phyloP scores from a whole-genome alignment of 2,329 filamentous ascomycete genomes.

The Cladosporium sp. region DNA sequence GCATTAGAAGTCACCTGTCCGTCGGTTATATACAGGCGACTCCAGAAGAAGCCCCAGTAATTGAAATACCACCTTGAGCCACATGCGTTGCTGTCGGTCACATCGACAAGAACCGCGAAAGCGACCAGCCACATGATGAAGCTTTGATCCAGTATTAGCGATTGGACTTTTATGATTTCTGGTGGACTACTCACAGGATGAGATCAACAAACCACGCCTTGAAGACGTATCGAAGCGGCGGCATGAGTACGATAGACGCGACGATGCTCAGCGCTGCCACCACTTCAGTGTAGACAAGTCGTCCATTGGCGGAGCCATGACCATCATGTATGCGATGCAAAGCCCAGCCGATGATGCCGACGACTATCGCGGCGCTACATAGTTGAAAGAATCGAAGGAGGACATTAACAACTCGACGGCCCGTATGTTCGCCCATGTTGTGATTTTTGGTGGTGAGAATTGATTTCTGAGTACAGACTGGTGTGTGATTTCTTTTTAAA shows the following conservation, averaged over 20 bases:
- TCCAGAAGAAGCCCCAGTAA: conserved; percentile 2
- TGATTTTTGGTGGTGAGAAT: too few relatives aligned
- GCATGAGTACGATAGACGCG: background rate
- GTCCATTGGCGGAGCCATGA: background rate
- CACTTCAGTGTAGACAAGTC: background rate
- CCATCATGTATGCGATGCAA: background rate
- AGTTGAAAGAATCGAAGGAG: background rate
- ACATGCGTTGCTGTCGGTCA: background rate
- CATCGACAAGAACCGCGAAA: background rate
- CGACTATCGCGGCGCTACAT: background rate
- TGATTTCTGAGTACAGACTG: too few relatives aligned
- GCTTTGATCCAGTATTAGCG: background rate
- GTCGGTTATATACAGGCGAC: background rate
- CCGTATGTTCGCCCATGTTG: background rate
- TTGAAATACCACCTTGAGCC: background rate
- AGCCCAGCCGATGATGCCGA: conserved; percentile 1
- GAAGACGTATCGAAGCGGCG: background rate
- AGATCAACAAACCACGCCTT: background rate
- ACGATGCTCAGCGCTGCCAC: background rate
- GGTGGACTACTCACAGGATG: background rate
- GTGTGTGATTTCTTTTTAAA: too few relatives aligned
- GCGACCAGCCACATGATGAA: background rate
- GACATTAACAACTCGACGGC: background rate
- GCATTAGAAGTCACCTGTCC: background rate
- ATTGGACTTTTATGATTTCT: background rate